These are phyloP conservation scores for Scolecobasidium constrictum DNA, from an alignment of 2,329 filamentous ascomycete species.

Conservation along the genomic window DNA sequence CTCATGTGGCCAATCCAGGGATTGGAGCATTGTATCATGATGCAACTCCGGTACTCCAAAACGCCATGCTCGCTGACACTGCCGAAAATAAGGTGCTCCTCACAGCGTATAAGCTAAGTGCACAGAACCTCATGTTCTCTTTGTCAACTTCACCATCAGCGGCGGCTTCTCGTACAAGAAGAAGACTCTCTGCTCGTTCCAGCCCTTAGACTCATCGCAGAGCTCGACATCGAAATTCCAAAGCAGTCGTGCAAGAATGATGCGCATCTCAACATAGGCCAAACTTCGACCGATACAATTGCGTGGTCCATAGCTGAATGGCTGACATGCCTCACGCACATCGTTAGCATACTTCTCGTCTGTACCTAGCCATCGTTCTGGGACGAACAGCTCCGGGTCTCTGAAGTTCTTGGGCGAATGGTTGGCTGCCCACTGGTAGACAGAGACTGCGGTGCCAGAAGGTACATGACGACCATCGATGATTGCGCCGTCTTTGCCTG, in stretches of 20 bases:
- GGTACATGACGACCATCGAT: not conserved
- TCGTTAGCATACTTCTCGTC: conserved; percentile 6
- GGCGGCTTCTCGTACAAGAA: conserved; percentile 23
- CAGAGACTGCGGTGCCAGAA: not conserved
- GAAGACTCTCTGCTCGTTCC: conserved; percentile 4
- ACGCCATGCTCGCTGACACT: too few relatives aligned
- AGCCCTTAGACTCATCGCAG: not conserved
- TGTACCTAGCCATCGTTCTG: conserved; percentile 4
- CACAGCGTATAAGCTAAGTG: too few relatives aligned
- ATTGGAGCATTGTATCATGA: too few relatives aligned
- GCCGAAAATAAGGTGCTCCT: too few relatives aligned
- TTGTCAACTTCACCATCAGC: conserved; percentile 17
- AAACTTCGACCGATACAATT: conserved; percentile 11
- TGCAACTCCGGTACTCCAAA: too few relatives aligned
- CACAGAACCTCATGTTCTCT: too few relatives aligned
- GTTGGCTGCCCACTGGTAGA: not conserved
- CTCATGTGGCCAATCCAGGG: too few relatives aligned
- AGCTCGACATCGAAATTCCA: conserved; percentile 10
- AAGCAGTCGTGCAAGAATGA: conserved; percentile 8
- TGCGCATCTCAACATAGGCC: conserved; percentile 9
- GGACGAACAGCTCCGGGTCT: conserved; percentile 4
- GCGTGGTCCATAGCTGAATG: conserved; percentile 7
- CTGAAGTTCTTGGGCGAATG: conserved; percentile 2
- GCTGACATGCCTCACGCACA: conserved; percentile 2
- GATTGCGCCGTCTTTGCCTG: conserved; percentile 9